These are phyloP conservation scores for Suillus tomentosus DNA, from an alignment of 768 basidiomycete genomes.

Conservation along the genomic window DNA sequence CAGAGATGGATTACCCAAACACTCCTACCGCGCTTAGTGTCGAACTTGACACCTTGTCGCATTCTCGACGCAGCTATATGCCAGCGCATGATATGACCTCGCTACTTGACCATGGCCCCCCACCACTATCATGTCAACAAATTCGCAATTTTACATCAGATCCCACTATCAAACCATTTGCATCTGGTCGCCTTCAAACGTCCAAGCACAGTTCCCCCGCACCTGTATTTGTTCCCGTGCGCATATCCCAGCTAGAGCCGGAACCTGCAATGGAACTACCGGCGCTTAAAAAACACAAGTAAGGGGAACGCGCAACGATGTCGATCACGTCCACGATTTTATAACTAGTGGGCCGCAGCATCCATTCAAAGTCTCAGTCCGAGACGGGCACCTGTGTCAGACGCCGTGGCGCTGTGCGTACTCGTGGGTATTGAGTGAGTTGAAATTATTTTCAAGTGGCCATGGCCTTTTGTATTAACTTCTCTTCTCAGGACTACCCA, in stretches of 20 bases:
- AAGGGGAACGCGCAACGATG: neutral
- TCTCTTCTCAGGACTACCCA: neutral
- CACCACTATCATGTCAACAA: slow-evolving; percentile 9
- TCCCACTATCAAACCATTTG: neutral
- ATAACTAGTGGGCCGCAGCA: neutral
- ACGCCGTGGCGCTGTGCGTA: neutral
- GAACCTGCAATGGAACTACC: slow-evolving; percentile 36
- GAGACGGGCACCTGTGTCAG: neutral
- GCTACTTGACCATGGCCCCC: neutral
- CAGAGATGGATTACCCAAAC: too few relatives aligned
- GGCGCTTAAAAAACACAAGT: slow-evolving; percentile 5
- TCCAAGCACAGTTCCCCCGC: slow-evolving; percentile 22
- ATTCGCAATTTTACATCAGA: slow-evolving; percentile 4
- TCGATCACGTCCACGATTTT: neutral
- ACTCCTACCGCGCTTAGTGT: neutral
- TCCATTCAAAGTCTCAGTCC: neutral
- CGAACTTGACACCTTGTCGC: slow-evolving; percentile 1
- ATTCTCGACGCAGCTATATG: neutral
- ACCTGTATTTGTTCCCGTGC: slow-evolving; percentile 24
- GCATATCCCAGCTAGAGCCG: slow-evolving; percentile 34
- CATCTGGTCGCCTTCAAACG: neutral
- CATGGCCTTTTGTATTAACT: neutral
- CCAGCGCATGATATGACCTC: slow-evolving; percentile 7
- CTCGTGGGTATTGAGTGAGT: neutral
- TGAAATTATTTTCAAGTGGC: neutral